phyloP scores from a whole-genome alignment of 1,284 basidiomycete genomes.

The Puccinia triticina region DNA sequence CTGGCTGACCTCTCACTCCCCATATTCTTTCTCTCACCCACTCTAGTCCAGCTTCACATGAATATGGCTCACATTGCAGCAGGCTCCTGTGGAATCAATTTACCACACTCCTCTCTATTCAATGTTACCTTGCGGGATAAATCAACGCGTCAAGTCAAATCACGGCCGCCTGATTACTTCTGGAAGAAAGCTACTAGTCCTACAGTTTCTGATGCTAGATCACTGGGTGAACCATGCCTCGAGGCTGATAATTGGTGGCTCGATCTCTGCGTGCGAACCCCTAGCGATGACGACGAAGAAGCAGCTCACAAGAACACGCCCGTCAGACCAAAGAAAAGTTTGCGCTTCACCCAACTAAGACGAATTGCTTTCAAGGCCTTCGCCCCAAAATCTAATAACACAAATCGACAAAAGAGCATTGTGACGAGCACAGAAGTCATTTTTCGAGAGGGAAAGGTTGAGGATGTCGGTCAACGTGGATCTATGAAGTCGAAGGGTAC shows the following conservation, averaged over 20 bases:
- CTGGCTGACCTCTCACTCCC: background rate
- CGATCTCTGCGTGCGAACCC: slow-evolving; percentile 16
- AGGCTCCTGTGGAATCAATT: slow-evolving; percentile 5
- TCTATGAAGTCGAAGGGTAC: background rate
- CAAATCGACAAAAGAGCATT: background rate
- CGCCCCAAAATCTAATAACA: background rate
- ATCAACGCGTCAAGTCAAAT: slow-evolving; percentile 5
- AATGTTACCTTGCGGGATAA: background rate
- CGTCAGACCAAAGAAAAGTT: background rate
- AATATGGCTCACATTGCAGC: slow-evolving; percentile 20
- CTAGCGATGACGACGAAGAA: slow-evolving; percentile 19
- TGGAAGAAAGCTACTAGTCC: slow-evolving; percentile 42
- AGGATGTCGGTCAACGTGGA: background rate
- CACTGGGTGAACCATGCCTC: background rate
- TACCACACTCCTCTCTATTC: slow-evolving; percentile 39
- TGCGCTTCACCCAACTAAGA: slow-evolving; percentile 22
- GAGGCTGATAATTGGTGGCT: slow-evolving; percentile 18
- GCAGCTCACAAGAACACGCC: background rate
- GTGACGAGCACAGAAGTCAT: slow-evolving; percentile 41
- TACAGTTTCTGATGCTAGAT: background rate
- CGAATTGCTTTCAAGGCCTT: slow-evolving; percentile 46
- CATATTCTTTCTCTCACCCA: background rate
- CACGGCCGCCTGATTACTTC: slow-evolving; percentile 44
- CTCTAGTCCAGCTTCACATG: background rate
- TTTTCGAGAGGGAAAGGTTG: background rate